phyloP scores from a whole-genome alignment of 73 alveolate genomes.

The Uronychia setigera region DNA sequence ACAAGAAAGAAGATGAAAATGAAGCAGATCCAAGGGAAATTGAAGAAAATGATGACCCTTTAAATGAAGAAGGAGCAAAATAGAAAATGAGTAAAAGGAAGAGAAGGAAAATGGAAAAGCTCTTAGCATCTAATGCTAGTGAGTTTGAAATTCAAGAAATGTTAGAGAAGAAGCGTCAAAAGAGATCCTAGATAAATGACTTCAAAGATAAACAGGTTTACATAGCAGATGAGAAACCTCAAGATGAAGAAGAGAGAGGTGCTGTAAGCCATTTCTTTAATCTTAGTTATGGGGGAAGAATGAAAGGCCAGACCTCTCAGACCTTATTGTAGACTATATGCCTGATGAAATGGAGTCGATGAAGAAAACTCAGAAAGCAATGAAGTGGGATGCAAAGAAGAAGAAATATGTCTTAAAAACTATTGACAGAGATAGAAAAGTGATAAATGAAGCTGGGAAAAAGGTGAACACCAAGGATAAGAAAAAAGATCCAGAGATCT shows the following conservation, averaged over 20 bases:
- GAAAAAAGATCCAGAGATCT: constrained; percentile 65
- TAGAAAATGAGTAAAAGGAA: constrained; percentile 65
- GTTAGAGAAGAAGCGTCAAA: no score
- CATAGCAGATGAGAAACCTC: constrained; percentile 27
- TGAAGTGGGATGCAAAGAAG: constrained; percentile 81
- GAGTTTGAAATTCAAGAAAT: no score
- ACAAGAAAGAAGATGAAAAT: constrained; percentile 38
- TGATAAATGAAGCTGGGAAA: constrained; percentile 42
- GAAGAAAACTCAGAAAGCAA: constrained; percentile 47
- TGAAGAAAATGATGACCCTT: constrained; percentile 54
- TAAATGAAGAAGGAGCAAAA: constrained; percentile 39
- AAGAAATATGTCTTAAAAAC: constrained; percentile 57
- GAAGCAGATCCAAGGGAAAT: no score
- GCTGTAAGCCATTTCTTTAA: background rate
- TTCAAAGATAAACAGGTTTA: no score
- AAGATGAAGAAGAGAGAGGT: constrained; percentile 5
- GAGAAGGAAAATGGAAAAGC: constrained; percentile 66
- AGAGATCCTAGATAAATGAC: no score
- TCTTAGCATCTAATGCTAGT: no score
- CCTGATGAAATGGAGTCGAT: constrained; percentile 67
- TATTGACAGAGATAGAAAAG: constrained; percentile 50
- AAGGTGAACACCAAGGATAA: constrained; percentile 40
- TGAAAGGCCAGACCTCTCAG: constrained; percentile 59
- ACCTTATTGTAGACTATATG: constrained; percentile 60
- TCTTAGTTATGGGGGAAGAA: constrained; percentile 33